Evolutionary conservation across 371 early-diverging fungal genomes (phyloP).

Genomic region (Circinella minor): DNA sequence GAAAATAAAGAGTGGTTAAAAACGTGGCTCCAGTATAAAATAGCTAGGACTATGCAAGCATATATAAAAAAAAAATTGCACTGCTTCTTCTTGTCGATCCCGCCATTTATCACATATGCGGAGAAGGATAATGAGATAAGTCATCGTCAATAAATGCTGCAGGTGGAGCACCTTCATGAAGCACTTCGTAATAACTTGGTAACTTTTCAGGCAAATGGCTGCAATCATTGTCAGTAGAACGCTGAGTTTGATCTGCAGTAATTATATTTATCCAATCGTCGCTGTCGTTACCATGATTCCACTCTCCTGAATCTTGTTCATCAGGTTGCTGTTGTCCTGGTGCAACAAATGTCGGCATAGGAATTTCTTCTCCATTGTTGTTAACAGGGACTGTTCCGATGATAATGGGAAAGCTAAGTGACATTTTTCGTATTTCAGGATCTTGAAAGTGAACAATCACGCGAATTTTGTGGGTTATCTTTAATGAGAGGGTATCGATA

Average conservation of each 20-base stretch:
- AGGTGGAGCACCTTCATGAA: conserved; percentile 28
- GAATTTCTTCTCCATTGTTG: neutral
- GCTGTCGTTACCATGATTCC: neutral
- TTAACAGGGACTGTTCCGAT: conserved; percentile 20
- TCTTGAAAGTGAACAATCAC: conserved; percentile 21
- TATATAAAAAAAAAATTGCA: too few relatives aligned
- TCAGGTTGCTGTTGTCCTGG: neutral
- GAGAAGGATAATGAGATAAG: conserved; percentile 17
- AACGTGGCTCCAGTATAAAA: too few relatives aligned
- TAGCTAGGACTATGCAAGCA: too few relatives aligned
- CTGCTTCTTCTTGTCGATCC: neutral
- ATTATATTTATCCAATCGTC: conserved; percentile 14
- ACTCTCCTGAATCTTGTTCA: neutral
- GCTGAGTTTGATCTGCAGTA: conserved; percentile 4
- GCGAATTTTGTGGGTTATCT: conserved; percentile 24
- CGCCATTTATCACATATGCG: neutral
- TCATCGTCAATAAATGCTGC: conserved; percentile 28
- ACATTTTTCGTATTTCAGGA: conserved; percentile 18
- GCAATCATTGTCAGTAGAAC: neutral
- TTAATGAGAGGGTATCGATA: conserved; percentile 14
- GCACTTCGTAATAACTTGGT: conserved; percentile 25
- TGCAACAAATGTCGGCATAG: neutral
- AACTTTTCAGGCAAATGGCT: conserved; percentile 12
- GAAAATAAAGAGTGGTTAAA: too few relatives aligned
- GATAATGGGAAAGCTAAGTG: conserved; percentile 23